Conservation (phyloP, 1,284 basidiomycete genomes). For the Sphaerobolus stellatus region DNA sequence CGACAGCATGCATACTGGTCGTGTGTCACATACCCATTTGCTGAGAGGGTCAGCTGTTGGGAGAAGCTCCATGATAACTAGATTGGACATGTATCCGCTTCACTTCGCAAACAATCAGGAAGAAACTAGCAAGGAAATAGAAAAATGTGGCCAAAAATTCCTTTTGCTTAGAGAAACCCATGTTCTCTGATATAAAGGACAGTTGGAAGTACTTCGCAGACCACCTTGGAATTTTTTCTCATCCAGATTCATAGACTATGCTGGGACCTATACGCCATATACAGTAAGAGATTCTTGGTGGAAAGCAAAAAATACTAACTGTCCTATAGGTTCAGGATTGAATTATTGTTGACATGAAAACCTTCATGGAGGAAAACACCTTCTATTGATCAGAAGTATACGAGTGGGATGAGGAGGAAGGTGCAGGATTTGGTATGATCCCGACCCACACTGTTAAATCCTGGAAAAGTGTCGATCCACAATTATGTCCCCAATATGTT, state of each 20-base stretch:
- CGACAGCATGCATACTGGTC: not conserved
- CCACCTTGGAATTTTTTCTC: not conserved
- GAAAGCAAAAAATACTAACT: not conserved
- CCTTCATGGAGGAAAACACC: not conserved
- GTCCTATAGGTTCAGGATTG: not conserved
- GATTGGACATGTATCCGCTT: not conserved
- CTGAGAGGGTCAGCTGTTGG: not conserved
- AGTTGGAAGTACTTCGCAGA: not conserved
- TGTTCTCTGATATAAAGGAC: not conserved
- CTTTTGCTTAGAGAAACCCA: not conserved
- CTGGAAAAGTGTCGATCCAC: not conserved
- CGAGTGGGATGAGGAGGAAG: not conserved
- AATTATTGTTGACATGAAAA: not conserved
- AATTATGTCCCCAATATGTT: not conserved
- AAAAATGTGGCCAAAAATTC: not conserved
- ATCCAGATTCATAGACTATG: not conserved
- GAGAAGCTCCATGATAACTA: not conserved
- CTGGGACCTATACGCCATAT: not conserved
- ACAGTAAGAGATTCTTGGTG: not conserved
- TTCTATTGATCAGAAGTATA: not conserved
- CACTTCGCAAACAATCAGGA: not conserved
- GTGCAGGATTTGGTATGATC: not conserved
- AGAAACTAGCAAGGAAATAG: not conserved
- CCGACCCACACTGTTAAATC: not conserved
- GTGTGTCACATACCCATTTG: not conserved